A percentile compares a stretch with the other conserved stretches of the same genome.
Conservation (phyloP, 768 basidiomycete genomes). For the Hericium coralloides region DNA sequence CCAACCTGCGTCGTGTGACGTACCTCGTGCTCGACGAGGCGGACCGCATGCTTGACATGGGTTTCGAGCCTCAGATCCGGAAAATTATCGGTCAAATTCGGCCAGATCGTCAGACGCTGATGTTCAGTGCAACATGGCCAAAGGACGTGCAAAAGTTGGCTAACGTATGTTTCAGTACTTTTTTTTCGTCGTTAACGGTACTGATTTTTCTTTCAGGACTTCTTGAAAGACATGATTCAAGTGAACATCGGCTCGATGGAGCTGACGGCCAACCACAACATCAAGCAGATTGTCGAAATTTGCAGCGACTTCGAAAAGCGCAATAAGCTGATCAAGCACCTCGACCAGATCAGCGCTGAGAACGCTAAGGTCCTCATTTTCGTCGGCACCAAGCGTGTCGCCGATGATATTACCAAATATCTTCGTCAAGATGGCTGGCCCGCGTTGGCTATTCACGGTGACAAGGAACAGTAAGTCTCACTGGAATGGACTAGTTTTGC, state of each 20-base stretch:
- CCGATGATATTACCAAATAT: slow-evolving; percentile 97
- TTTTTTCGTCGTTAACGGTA: neutral
- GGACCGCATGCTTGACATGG: slow-evolving; percentile 99
- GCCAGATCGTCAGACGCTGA: slow-evolving; percentile 95
- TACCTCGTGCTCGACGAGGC: slow-evolving; percentile 99
- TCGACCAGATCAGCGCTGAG: slow-evolving; percentile 92
- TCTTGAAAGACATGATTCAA: slow-evolving; percentile 93
- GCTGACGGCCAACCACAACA: slow-evolving; percentile 96
- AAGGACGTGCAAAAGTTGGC: slow-evolving; percentile 99
- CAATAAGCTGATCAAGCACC: slow-evolving; percentile 89
- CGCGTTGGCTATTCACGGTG: slow-evolving; percentile 98
- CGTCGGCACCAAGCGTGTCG: slow-evolving; percentile 94
- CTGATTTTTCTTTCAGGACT: slow-evolving; percentile 51
- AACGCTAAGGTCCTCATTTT: slow-evolving; percentile 99
- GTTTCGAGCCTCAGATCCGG: slow-evolving; percentile 99
- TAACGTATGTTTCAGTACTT: slow-evolving; percentile 39
- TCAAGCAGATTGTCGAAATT: slow-evolving; percentile 91
- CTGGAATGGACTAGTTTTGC: neutral
- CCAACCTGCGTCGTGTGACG: slow-evolving; percentile 91
- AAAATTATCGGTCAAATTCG: slow-evolving; percentile 97
- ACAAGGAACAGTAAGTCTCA: slow-evolving; percentile 86
- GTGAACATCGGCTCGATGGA: slow-evolving; percentile 99
- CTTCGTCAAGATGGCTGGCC: slow-evolving; percentile 99
- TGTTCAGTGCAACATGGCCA: slow-evolving; percentile 99
- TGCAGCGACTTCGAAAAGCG: slow-evolving; percentile 98